Conservation (phyloP, 768 basidiomycete genomes). For the Suillus sp. region DNA sequence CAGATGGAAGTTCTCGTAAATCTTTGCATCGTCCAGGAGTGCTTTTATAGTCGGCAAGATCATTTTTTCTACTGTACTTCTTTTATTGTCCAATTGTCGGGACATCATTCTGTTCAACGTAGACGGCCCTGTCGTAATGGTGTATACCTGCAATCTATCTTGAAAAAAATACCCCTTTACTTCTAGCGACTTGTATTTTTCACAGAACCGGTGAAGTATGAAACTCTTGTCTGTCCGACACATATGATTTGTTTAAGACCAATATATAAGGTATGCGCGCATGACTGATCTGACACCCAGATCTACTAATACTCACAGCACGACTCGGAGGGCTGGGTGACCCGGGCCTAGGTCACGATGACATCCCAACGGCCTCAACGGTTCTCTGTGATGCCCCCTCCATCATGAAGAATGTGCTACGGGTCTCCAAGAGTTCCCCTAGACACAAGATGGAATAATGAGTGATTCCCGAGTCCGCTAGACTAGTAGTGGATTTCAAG, state of each 20-base stretch:
- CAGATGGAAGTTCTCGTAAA: slow-evolving; percentile 68
- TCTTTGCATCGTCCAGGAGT: background rate
- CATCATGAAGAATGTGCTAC: background rate
- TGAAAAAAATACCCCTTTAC: slow-evolving; percentile 12
- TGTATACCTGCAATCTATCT: slow-evolving; percentile 24
- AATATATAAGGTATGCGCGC: background rate
- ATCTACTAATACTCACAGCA: background rate
- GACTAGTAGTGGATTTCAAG: too few species aligned
- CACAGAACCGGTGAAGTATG: background rate
- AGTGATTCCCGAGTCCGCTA: too few species aligned
- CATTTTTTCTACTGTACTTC: slow-evolving; percentile 15
- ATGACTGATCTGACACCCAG: background rate
- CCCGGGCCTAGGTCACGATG: too few species aligned
- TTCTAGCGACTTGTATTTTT: slow-evolving; percentile 10
- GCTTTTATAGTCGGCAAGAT: slow-evolving; percentile 8
- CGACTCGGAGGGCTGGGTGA: background rate
- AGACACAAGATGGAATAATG: background rate
- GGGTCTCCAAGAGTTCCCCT: background rate
- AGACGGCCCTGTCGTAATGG: slow-evolving; percentile 16
- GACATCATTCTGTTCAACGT: slow-evolving; percentile 6
- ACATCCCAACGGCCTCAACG: background rate
- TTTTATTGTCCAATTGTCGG: slow-evolving; percentile 9
- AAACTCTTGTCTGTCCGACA: background rate
- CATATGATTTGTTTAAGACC: background rate
- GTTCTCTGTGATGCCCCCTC: background rate